Conservation (phyloP, 371 early-diverging fungal genomes). For the Syncephalastrum contaminatum region DNA sequence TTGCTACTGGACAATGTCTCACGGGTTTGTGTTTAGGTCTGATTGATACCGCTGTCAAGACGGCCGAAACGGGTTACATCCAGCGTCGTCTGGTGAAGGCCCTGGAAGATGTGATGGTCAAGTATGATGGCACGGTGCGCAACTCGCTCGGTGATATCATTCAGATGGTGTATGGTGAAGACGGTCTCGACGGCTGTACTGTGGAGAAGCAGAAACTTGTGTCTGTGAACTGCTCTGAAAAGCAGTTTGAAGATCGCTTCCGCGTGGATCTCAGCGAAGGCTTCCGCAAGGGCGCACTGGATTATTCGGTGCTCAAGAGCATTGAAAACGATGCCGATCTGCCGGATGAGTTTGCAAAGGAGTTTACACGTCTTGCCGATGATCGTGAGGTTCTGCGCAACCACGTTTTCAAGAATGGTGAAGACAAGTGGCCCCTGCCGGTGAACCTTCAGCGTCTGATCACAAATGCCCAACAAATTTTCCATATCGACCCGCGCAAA, state of each 20-base stretch:
- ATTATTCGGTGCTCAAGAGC: conserved; percentile 61
- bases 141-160: conserved; percentile 92
- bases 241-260: conserved; percentile 77
- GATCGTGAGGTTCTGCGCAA: conserved; percentile 79
- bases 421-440: conserved; percentile 86
- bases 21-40: conserved; percentile 39
- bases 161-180: conserved; percentile 98
- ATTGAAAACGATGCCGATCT: conserved; percentile 69
- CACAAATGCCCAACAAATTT: conserved; percentile 88
- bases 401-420: conserved; percentile 78
- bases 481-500: conserved; percentile 78
- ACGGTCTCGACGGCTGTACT: conserved; percentile 96
- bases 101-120: conserved; percentile 97
- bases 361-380: conserved; percentile 71
- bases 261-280: conserved; percentile 75
- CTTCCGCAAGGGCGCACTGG: conserved; percentile 66
- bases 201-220: conserved; percentile 88
- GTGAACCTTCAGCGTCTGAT: conserved; percentile 90
- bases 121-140: conserved; percentile 98
- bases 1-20: conserved; percentile 1
- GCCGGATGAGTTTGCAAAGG: conserved; percentile 78
- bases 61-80: conserved; percentile 99
- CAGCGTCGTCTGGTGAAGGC: conserved; percentile 99
- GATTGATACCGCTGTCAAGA: conserved; percentile 99
- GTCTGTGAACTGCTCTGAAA: conserved; percentile 66